Evolutionary conservation across 2,329 filamentous ascomycete genomes (phyloP), one percentile per base, ranked within the genome.

Genomic region (Fusarium sp.): DNA sequence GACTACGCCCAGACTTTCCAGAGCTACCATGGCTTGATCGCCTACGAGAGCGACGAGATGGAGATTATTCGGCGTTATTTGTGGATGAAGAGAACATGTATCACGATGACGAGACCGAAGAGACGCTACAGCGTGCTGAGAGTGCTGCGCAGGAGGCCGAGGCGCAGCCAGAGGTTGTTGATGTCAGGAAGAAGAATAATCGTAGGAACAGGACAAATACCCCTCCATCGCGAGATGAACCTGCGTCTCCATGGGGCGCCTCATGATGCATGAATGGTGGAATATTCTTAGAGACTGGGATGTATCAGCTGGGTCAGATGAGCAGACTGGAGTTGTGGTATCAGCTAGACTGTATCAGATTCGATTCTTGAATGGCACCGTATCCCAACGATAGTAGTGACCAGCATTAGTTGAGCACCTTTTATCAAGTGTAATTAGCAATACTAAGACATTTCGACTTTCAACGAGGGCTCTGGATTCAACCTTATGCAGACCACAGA

Each of bases 1-100:
- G 79, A 11, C 78, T 85, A 20, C 82, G 83, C 12, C 83, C 83
- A 9, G 71, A 78, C n/a, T 63, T 82, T n/a, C 82, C 83, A 22
- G 67, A 80, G 38, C 70, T 84, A 17, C 82, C 83, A 44, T 83
- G 82, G 82, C 57, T 80, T 15, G 67, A 75, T 51, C 74, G 70
- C 28, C 62, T 79, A 49, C 69, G 67, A 18, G 48, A 69, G 17
- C 69, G 72, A 48, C 69, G 73, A n/a, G 54, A 48, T 18, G 70
- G 63, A 20, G 69, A 66, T 20, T 77, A 76, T 48, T 62, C 75
- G 11, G 42, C 62, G 17, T 52, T 79, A 24, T 74, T 80, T 31
- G 75, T 73, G 12, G 69, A 77, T 24, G 78, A 80, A 12, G 75
- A 76, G 59, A 64, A 76, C 20, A 73, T 70, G 26, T 80, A 80